Evolutionary conservation across 2,329 filamentous ascomycete species (phyloP), one percentile per base, ranked within the genome.

Genomic region (Aspergillus ochraceus): DNA sequence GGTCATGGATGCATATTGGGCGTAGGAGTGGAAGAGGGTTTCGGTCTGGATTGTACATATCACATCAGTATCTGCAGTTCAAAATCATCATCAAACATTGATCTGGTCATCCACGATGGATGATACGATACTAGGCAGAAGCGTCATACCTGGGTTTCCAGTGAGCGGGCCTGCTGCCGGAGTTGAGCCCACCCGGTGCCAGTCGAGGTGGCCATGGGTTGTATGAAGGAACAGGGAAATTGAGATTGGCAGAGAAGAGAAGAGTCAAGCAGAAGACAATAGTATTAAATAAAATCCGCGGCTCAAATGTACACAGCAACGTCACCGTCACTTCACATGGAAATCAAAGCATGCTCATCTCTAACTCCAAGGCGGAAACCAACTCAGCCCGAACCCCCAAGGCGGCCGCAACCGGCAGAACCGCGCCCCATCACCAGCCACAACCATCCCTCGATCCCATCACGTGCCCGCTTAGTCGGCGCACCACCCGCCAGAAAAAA

Each of bases 121-220:
- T 12, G 17, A 22, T 20, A 29, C 26, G 10, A 49, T 53, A 5
- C 36, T 42, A 42, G 53, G 32, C 26, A 51, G 39, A 6, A n/a
- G 39, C 11, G 49, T 22, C 61, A 65, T 82, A 96, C 94, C 85
- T 98, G 94, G 62, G 89, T 91, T 77, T 99, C 95, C 63, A 97
- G 83, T 49, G 88, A 86, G 70, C 95, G 86, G 62, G 92, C 91
- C 79, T 98, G 94, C 76, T 97, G 92, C 70, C 95, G 90, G 68
- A 98, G 84, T 80, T 97, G 92, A 71, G 92, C 89, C 95, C 95
- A 99, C 79, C 92, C 89, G 64, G 85, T 83, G 64, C 79, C 77
- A n/a, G 78, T 86, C 64, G 84, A 76, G 66, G 81, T 73, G 64
- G 83, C 79, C 84, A 87, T 88, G 64, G 54, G 8, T 29, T 29